Evolutionary conservation across 2,329 filamentous ascomycete species (phyloP), one percentile per base, ranked within the genome.

Genomic region (Apiospora koreana): DNA sequence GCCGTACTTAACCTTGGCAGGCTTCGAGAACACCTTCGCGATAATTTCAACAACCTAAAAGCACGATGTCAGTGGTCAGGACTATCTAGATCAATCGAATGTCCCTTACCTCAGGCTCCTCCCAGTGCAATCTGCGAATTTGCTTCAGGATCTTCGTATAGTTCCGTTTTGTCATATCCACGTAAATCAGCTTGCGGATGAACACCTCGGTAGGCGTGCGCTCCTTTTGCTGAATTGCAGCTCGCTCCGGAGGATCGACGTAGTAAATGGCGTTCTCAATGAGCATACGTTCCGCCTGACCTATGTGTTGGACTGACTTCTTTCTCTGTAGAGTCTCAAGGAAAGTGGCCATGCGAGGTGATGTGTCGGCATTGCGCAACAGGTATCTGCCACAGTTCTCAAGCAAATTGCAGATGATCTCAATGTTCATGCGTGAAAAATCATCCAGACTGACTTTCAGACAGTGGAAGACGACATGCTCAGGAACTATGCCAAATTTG

Each of bases 251-350:
- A 18, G 96, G 96, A 77, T 98, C 96, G 70, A 99, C 96, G 76
- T 98, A 98, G 82, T 99, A 99, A 70, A 98, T 90, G 3, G 96
- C 96, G 79, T 99, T 99, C 80, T 99, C 96, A 70, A 99, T 96
- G 41, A 98, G 89, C 95, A 99, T 98, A 48, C 95, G 92, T 81
- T 99, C 96, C 75, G 97, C 94, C 76, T 97, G 94, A 18, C 95
- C 95, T 70, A 99, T 91, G 78, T 98, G 95, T 79, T 98, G 94
- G 9, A 96, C 95, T 9, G 93, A 91, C 83, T 99, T 99, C 85
- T 99, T 99, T 70, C 96, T 92, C 79, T 97, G 94, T 18, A 99
- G 85, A 0, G 95, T 99, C 81, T 99, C 96, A 31, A 99, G 83
- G 80, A 99, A 99, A 0, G 94, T 95, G 1, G 87, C 85, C 96